Conservation (phyloP, 768 basidiomycete species). For the Scleroderma citrinum region DNA sequence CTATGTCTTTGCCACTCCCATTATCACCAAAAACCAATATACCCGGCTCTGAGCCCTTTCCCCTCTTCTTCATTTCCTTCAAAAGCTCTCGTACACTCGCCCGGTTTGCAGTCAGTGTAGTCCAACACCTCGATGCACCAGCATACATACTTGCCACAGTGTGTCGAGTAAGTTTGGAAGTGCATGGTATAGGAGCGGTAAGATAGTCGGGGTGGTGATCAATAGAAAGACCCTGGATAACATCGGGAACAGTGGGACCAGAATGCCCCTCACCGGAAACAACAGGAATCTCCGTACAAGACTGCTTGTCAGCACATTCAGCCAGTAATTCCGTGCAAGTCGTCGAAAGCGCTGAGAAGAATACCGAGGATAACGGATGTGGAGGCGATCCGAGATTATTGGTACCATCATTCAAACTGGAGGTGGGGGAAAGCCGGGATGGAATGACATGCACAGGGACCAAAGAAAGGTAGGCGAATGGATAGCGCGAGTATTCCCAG, state of each 20-base stretch:
- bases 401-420: neutral
- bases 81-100: conserved; percentile 73
- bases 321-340: conserved; percentile 53
- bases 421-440: conserved; percentile 15
- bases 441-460: conserved; percentile 53
- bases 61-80: conserved; percentile 43
- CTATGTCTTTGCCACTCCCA: neutral
- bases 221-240: neutral
- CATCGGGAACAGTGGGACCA: neutral
- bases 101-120: conserved; percentile 83
- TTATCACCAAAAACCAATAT: neutral
- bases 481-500: conserved; percentile 62
- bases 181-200: conserved; percentile 50
- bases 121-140: conserved; percentile 68
- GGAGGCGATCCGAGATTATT: neutral
- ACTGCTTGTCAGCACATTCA: conserved; percentile 27
- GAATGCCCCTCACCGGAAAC: neutral
- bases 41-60: neutral
- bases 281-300: too few relatives aligned
- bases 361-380: conserved; percentile 14
- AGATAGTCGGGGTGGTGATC: conserved; percentile 35
- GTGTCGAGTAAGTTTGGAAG: conserved; percentile 61
- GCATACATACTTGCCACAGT: conserved; percentile 69
- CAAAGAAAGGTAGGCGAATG: conserved; percentile 46
- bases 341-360: conserved; percentile 43